Evolutionary conservation across 2,329 filamentous ascomycete genomes (phyloP), one percentile per base, ranked within the genome.

Genomic region (Lecanicillium sp.): DNA sequence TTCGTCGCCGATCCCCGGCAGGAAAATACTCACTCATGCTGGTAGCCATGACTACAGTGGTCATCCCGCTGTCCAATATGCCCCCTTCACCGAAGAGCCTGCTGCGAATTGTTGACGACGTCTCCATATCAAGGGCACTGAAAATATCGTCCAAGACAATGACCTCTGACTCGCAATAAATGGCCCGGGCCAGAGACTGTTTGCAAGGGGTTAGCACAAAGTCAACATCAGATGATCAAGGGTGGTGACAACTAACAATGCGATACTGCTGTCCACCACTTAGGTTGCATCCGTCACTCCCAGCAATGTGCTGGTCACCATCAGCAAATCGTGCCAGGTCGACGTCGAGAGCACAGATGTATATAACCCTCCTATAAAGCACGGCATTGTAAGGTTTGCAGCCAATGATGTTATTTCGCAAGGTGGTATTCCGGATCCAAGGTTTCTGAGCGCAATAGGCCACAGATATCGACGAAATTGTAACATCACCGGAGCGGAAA

Each of bases 251-350:
- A 56, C 61, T 54, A 35, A 63, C 62, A 6, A 67, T 53, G 30
- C 64, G 54, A 41, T 67, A 61, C 27, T 61, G 65, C 37, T 67
- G 64, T 1, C 64, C 64, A 21, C 64, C 64, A 17, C 64, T 67
- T 0, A 67, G 50, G 14, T 62, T 64, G 10, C 63, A 48, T 10
- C 64, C 64, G 6, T 62, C 61, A 21, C 61, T 59, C 1, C 64
- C 64, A 15, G 64, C 58, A 12, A 58, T 30, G 0, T 61, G 60
- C 8, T 58, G 45, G 9, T 56, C 54, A 1, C 62, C 58, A 4
- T 52, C 33, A 0, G 60, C 53, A 3, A 65, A 37, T 5, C 51
- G 48, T 1, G 37, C 45, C 7, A 64, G 37, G 23, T 69, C 67
- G 2, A 55, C 51, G 2, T 54, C 39, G 17, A 69, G 52, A 29